Base-by-base conservation (phyloP, 2,329 filamentous ascomycete species). In the Drechslerella dactyloides region DNA sequence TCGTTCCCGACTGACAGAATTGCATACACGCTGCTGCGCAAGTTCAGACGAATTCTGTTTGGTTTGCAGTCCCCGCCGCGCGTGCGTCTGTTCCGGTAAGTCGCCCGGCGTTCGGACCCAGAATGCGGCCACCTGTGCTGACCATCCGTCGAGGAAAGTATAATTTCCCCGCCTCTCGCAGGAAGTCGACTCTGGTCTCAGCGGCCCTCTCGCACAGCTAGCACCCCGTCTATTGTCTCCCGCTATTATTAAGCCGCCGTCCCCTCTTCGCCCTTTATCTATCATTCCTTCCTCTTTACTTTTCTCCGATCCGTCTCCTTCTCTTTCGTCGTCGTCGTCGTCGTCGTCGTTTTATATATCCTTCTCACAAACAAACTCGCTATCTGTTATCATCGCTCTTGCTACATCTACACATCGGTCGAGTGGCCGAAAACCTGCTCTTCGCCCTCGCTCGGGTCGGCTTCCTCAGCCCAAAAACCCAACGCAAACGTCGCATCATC, bases 121-220 rank as follows among this genome's bases (percentile, higher is more conserved):
- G 4, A 4, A 17, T 42, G n/a, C 37, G 37, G 37, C 15, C 37
- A 42, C 37, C 37, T 42, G 37, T 5, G 37, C 37, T 42, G 37
- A 42, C 37, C 15, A 17, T 42, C 37, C 37, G 37, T 42, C 52
- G 52, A 55, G 52, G 37, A 61, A 61, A 61, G 48, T 55, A 63
- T 63, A 63, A 63, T 48, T 37, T 6, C 27, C 51, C 42, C 48
- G 37, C 37, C 37, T 42, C 37, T 42, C 37, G 37, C 37, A 42
- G 37, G 37, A 42, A 13, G 37, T 6, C 37, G 37, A 42, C 37
- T 42, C 37, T 42, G 37, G 37, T 33, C 27, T 33, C 27, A 33
- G 27, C 27, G 8, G 27, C 8, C 27, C 27, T 3, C 27, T 8
- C 8, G 27, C 4, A 8, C 27, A 4, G 27, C 27, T n/a, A n/a